Base-by-base conservation (phyloP, 345 rosid genomes). In the Citropsis articulata region DNA sequence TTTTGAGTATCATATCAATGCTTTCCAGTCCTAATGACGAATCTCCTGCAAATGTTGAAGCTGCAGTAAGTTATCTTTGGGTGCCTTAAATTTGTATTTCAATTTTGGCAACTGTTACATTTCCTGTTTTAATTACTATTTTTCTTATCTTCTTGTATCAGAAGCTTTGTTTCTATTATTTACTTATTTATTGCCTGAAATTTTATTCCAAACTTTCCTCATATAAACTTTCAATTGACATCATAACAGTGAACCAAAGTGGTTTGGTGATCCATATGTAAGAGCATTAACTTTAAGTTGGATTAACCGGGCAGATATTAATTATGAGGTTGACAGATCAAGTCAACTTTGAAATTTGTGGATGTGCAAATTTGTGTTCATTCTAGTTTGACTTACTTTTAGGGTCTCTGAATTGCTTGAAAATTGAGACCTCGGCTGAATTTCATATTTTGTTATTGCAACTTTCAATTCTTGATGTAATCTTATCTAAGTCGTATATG, bases 41-140 rank as follows among this genome's bases (percentile, higher is more conserved):
- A 82, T 93, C 98, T 81, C 98, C 97, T 12, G 98, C 98, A 50
- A 93, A 92, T 70, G 91, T 93, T 76, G 99, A 93, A 79, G 98
- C 97, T 72, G 97, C 97, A 22, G 97, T 91, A 83, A 77, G 91
- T 91, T 33, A 63, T 69, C n/a, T n/a, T 25, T 56, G n/a, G 14
- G 71, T 61, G 28, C 35, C 63, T n/a, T 57, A 59, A 72, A 12
- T n/a, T 57, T 42, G 66, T 69, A 72, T 25, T 76, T 62, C 36
- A 55, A 25, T 31, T 48, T 82, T 48, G 76, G 75, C 66, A 42
- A 69, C 18, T 36, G 38, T 42, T 45, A 45, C 5, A 4, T 60
- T 19, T 10, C 40, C 59, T 27, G 10, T 9, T 27, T 42, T n/a
- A 2, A 24, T 45, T 16, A 45, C 50, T 45, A 45, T 16, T 38